Evolutionary conservation across 2,329 filamentous ascomycete genomes (phyloP).

Genomic region (Calonectria montana): DNA sequence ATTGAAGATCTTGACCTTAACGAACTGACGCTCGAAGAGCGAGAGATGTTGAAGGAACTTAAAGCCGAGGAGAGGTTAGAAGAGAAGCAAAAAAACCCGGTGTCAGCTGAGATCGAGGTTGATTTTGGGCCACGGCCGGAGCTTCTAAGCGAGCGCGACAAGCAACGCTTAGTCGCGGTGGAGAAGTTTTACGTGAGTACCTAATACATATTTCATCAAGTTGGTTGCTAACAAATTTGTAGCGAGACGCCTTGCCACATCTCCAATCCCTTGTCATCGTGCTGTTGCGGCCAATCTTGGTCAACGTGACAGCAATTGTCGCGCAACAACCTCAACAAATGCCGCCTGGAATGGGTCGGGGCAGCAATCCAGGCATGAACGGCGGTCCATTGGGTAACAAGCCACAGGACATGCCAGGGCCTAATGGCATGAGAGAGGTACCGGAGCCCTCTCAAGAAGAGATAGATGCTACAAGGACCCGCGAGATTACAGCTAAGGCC

Average conservation of each 20-base stretch:
- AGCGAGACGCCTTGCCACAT: constrained; percentile 83
- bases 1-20: constrained; percentile 60
- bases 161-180: constrained; percentile 76
- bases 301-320: constrained; percentile 88
- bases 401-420: constrained; percentile 46
- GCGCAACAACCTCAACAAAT: constrained; percentile 65
- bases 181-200: constrained; percentile 86
- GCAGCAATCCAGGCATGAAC: constrained; percentile 53
- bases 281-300: constrained; percentile 86
- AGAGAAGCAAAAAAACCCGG: constrained; percentile 36
- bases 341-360: constrained; percentile 55
- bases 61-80: constrained; percentile 49
- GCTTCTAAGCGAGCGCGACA: constrained; percentile 64
- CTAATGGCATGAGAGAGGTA: constrained; percentile 50
- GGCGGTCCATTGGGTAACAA: constrained; percentile 50
- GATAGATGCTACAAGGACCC: constrained; percentile 80
- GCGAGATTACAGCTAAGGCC: constrained; percentile 92
- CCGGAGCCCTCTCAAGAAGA: constrained; percentile 75
- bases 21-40: constrained; percentile 56
- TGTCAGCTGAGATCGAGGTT: constrained; percentile 42
- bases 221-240: constrained; percentile 9
- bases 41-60: constrained; percentile 53
- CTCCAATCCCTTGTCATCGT: constrained; percentile 95
- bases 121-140: constrained; percentile 62
- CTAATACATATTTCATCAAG: background rate